Conservation (phyloP, 495 filamentous ascomycete species). For the Penicillium subrubescens region DNA sequence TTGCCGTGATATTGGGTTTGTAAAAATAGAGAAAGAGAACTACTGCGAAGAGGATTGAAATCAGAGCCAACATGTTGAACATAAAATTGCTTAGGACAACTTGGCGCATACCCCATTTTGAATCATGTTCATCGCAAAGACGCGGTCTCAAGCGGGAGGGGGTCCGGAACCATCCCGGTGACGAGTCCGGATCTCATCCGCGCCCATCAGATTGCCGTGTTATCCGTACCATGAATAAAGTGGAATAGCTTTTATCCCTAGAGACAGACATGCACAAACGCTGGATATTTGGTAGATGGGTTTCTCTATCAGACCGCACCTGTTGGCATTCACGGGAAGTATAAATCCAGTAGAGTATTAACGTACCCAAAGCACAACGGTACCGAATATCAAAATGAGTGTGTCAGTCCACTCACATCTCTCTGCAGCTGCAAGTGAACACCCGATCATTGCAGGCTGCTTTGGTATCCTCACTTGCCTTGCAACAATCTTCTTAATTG, state of each 20-base stretch:
- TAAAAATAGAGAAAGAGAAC: not conserved
- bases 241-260: not conserved
- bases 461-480: not conserved
- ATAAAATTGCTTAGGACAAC: not conserved
- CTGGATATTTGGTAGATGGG: not conserved
- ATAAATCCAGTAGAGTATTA: not conserved
- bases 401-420: not conserved
- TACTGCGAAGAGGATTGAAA: not conserved
- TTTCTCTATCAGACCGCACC: not conserved
- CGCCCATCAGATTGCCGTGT: not conserved
- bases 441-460: not conserved
- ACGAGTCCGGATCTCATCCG: not conserved
- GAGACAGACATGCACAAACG: not conserved
- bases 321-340: not conserved
- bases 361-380: too few relatives aligned
- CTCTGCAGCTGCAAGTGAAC: not conserved
- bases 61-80: not conserved
- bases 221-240: not conserved
- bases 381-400: not conserved
- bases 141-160: not conserved
- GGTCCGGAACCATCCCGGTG: constrained; percentile 1
- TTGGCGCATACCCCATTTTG: not conserved
- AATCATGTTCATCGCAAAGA: not conserved
- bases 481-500: constrained; percentile 5
- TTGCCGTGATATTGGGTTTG: constrained; percentile 1